These are phyloP conservation scores for Furcasterigmium sp. DNA, from an alignment of 2,329 filamentous ascomycete species.

Conservation along the genomic window DNA sequence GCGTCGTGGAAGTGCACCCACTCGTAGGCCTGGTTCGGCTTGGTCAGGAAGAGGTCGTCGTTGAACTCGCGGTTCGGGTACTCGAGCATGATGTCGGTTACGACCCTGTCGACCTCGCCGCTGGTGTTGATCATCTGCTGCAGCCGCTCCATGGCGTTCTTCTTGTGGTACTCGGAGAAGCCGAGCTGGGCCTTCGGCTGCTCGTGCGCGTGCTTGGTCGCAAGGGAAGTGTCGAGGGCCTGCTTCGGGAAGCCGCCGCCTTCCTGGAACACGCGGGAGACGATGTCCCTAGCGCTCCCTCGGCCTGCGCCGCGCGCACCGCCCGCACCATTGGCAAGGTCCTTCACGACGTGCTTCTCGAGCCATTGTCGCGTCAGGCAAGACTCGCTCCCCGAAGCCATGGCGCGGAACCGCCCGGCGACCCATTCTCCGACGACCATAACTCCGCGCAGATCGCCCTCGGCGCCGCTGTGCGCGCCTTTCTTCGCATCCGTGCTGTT, in stretches of 20 bases:
- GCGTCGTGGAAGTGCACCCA: conserved; percentile 93
- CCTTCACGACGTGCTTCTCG: conserved; percentile 63
- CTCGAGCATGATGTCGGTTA: conserved; percentile 77
- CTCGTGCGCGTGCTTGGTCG: conserved; percentile 35
- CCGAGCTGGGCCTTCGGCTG: conserved; percentile 58
- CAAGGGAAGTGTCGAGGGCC: conserved; percentile 28
- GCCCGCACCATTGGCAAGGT: conserved; percentile 65
- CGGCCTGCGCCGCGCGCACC: conserved; percentile 67
- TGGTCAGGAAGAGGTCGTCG: conserved; percentile 85
- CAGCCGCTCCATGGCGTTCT: conserved; percentile 65
- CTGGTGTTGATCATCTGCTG: conserved; percentile 73
- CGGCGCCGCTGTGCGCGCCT: conserved; percentile 61
- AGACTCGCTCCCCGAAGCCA: conserved; percentile 28
- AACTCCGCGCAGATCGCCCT: conserved; percentile 72
- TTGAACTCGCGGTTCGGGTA: conserved; percentile 88
- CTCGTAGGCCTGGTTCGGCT: conserved; percentile 82
- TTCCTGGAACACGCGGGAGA: conserved; percentile 72
- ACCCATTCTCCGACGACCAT: conserved; percentile 90
- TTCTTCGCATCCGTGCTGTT: conserved; percentile 64
- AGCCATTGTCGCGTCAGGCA: conserved; percentile 71
- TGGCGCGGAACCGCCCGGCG: conserved; percentile 60
- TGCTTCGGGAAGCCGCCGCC: conserved; percentile 71
- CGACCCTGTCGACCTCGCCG: conserved; percentile 72
- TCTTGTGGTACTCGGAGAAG: conserved; percentile 69
- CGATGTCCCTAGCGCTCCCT: conserved; percentile 68